A percentile compares a stretch with the other conserved stretches of the same genome.
phyloP scores from a whole-genome alignment of 2,329 filamentous ascomycete species.

The Xylariaceae sp. region DNA sequence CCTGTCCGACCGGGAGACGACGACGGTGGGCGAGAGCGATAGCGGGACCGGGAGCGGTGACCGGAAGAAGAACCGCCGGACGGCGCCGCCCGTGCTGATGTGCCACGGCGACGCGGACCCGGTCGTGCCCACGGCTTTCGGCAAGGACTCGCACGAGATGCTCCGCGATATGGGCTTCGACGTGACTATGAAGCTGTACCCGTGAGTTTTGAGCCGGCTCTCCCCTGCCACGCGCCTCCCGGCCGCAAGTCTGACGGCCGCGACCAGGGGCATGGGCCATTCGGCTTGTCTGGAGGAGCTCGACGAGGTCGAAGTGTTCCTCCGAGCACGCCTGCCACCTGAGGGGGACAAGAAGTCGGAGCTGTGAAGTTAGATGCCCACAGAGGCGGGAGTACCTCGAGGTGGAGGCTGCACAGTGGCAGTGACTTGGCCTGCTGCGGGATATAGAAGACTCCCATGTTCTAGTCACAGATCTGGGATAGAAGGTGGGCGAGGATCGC shows the following conservation, averaged over 20 bases:
- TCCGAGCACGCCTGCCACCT: conserved; percentile 38
- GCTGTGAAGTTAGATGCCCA: conserved; percentile 24
- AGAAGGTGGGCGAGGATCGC: too few relatives aligned
- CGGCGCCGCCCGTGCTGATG: conserved; percentile 83
- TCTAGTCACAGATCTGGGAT: too few relatives aligned
- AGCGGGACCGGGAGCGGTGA: too few relatives aligned
- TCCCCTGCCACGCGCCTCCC: conserved; percentile 2
- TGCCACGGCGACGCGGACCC: conserved; percentile 75
- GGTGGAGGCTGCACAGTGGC: too few relatives aligned
- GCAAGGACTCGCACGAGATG: conserved; percentile 56
- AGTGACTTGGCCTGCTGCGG: too few relatives aligned
- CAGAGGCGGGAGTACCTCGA: too few relatives aligned
- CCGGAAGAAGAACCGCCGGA: conserved; percentile 64
- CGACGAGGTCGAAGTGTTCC: conserved; percentile 64
- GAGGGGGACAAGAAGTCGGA: conserved; percentile 32
- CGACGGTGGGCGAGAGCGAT: too few relatives aligned
- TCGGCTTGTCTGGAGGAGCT: conserved; percentile 72
- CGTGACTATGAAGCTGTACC: conserved; percentile 69
- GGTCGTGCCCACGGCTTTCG: conserved; percentile 64
- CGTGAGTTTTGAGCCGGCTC: conserved; percentile 39
- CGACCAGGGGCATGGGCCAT: conserved; percentile 59
- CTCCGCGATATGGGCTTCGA: conserved; percentile 64
- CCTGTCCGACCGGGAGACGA: conserved; percentile 43
- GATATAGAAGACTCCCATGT: too few relatives aligned
- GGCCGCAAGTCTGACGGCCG: conserved; percentile 1